phyloP scores from a whole-genome alignment of 2,329 filamentous ascomycete species.

The Beauveria pseudobassiana region DNA sequence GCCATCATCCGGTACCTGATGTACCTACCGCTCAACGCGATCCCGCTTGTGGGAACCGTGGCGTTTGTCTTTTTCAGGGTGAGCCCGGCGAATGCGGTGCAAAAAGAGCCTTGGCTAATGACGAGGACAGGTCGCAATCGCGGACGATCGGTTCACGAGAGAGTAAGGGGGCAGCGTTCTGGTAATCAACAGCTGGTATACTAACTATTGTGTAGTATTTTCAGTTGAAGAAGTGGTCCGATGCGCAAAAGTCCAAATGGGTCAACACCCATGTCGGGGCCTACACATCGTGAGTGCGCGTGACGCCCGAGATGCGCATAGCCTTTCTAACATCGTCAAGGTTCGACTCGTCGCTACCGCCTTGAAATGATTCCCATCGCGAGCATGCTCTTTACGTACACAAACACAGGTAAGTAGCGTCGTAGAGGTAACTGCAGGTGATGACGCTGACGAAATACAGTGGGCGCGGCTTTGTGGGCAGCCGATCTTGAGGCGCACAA shows the following conservation, averaged over 20 bases:
- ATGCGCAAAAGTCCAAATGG: constrained; percentile 57
- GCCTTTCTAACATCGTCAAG: constrained; percentile 35
- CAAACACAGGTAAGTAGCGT: constrained; percentile 58
- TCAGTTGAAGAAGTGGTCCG: constrained; percentile 78
- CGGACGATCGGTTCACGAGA: constrained; percentile 42
- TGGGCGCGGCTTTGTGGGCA: constrained; percentile 91
- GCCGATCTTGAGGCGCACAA: constrained; percentile 66
- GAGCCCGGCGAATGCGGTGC: constrained; percentile 14
- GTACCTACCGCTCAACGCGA: constrained; percentile 87
- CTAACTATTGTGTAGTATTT: constrained; percentile 58
- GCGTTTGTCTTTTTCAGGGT: constrained; percentile 76
- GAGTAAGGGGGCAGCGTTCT: constrained; percentile 33
- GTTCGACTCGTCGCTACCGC: constrained; percentile 66
- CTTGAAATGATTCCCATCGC: constrained; percentile 75
- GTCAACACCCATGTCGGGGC: constrained; percentile 62
- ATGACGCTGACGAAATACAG: constrained; percentile 30
- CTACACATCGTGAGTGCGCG: constrained; percentile 65
- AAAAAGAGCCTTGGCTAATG: background rate
- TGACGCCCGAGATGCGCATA: background rate
- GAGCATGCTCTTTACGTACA: constrained; percentile 81
- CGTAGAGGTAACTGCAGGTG: too few relatives aligned
- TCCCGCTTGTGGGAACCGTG: constrained; percentile 78
- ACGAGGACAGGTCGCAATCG: constrained; percentile 34
- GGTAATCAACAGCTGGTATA: background rate
- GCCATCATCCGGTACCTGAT: constrained; percentile 72